These are phyloP conservation scores for Stagonosporopsis rhizophila DNA, from an alignment of 2,329 filamentous ascomycete species.

Conservation along the genomic window DNA sequence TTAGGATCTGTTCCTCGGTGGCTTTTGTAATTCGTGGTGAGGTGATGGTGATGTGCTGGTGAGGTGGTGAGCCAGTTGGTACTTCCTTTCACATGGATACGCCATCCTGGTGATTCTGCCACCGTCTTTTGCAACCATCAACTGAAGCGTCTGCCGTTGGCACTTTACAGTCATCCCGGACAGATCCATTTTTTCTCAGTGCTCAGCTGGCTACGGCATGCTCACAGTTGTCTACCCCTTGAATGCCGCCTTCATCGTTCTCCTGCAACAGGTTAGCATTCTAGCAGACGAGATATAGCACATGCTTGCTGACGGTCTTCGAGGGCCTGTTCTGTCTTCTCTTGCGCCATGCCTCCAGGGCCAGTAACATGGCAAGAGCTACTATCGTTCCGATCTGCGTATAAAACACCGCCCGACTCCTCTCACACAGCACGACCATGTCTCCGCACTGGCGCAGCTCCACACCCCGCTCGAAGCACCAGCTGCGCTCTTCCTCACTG, in stretches of 20 bases:
- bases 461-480: neutral
- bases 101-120: no score
- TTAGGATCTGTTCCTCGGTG: no score
- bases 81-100: no score
- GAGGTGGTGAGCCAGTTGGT: no score
- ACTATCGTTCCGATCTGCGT: neutral
- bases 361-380: neutral
- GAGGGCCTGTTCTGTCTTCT: neutral
- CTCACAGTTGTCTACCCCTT: neutral
- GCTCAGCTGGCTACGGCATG: neutral
- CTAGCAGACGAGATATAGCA: neutral
- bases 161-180: neutral
- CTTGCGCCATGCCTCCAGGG: neutral
- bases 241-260: neutral
- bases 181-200: neutral
- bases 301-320: neutral
- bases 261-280: neutral
- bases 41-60: no score
- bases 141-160: neutral
- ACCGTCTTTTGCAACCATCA: neutral
- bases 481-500: neutral
- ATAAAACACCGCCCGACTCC: neutral
- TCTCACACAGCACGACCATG: neutral
- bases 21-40: no score
- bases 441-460: neutral